Percentiles rank a stretch among this genome's conserved stretches.
phyloP scores from a whole-genome alignment of 2,329 filamentous ascomycete genomes.

The Colletotrichum musicola region DNA sequence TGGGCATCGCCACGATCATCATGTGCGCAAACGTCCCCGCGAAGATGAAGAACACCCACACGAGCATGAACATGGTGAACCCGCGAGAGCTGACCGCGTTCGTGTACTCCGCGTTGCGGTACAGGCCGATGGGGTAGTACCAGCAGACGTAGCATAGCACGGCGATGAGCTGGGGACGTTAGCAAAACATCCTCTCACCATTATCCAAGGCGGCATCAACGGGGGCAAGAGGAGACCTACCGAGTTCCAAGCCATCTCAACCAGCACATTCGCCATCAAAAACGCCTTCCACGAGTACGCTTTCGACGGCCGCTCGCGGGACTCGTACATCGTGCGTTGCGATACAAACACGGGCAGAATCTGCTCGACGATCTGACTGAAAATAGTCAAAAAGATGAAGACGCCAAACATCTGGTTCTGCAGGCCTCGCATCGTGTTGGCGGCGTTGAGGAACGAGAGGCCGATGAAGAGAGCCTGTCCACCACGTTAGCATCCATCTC shows the following conservation, averaged over 20 bases:
- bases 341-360: slow-evolving; percentile 79
- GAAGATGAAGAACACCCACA: slow-evolving; percentile 74
- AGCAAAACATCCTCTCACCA: no score
- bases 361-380: slow-evolving; percentile 73
- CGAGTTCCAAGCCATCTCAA: slow-evolving; percentile 77
- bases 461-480: slow-evolving; percentile 72
- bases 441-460: slow-evolving; percentile 74
- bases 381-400: slow-evolving; percentile 79
- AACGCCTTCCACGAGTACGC: slow-evolving; percentile 78
- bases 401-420: slow-evolving; percentile 80
- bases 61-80: slow-evolving; percentile 72
- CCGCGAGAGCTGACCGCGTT: slow-evolving; percentile 62
- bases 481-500: background rate
- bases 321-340: slow-evolving; percentile 78
- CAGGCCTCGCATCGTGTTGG: slow-evolving; percentile 72
- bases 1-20: slow-evolving; percentile 72
- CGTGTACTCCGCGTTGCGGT: slow-evolving; percentile 67
- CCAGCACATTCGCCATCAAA: slow-evolving; percentile 70
- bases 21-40: slow-evolving; percentile 75
- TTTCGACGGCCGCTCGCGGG: slow-evolving; percentile 75
- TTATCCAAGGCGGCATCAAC: no score
- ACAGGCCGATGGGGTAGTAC: slow-evolving; percentile 77
- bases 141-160: slow-evolving; percentile 73
- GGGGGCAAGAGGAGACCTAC: no score
- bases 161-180: slow-evolving; percentile 40